These are phyloP conservation scores for Saccharomyces hybrid DNA, from an alignment of 1,139 yeast species.

Conservation along the genomic window DNA sequence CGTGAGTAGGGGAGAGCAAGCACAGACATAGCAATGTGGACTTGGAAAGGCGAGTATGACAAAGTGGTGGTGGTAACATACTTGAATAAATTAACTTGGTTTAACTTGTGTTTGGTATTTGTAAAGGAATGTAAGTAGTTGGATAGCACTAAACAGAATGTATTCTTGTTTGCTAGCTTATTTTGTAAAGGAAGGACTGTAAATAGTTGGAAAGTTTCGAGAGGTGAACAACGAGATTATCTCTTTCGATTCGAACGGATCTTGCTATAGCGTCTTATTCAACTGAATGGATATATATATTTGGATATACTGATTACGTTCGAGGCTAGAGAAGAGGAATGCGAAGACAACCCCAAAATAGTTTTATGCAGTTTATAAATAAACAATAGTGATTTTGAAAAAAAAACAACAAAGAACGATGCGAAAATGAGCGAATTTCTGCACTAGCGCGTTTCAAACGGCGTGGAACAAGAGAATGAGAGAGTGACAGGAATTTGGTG, in stretches of 20 bases:
- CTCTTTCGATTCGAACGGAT: neutral
- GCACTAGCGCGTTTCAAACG: neutral
- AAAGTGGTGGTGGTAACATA: neutral
- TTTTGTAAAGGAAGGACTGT: neutral
- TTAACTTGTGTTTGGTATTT: neutral
- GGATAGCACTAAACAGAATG: slow-evolving; percentile 3
- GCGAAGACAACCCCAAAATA: neutral
- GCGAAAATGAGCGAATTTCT: neutral
- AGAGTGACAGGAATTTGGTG: neutral
- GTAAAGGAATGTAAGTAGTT: slow-evolving; percentile 14
- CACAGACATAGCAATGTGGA: neutral
- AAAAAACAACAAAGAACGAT: neutral
- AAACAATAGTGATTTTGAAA: neutral
- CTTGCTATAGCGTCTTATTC: neutral
- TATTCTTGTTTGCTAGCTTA: neutral
- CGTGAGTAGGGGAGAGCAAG: neutral
- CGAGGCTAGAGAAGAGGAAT: neutral
- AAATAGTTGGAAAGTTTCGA: neutral
- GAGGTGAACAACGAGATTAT: neutral
- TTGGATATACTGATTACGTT: neutral
- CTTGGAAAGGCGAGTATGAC: neutral
- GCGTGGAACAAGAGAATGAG: neutral
- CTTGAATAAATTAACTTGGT: neutral
- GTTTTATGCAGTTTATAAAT: neutral
- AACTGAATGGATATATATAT: neutral